Evolutionary conservation across 2,329 filamentous ascomycete genomes (phyloP).

Genomic region (Metarhizium guizhouense): DNA sequence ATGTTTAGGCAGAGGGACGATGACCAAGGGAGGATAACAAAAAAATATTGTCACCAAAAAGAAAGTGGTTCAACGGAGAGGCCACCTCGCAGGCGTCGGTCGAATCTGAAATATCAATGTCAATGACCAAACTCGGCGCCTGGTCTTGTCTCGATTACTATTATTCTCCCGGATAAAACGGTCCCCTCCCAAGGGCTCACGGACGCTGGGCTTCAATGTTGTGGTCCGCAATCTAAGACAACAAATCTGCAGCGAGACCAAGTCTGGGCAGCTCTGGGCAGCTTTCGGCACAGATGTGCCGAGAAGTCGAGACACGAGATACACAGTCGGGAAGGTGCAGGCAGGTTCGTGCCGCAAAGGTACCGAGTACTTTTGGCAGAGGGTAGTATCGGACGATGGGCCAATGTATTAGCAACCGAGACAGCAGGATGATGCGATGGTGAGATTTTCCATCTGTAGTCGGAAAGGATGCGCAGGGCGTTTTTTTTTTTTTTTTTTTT

Average conservation of each 20-base stretch:
- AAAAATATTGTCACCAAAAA: background rate
- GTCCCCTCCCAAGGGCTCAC: background rate
- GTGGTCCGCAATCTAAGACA: conserved; percentile 5
- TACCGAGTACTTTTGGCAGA: background rate
- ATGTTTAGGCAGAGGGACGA: background rate
- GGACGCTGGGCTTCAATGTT: background rate
- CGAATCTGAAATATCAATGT: background rate
- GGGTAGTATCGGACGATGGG: too few species aligned
- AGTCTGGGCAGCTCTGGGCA: background rate
- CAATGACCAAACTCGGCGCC: background rate
- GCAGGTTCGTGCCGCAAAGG: background rate
- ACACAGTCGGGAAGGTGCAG: conserved; percentile 8
- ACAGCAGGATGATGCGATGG: background rate
- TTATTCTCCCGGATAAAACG: background rate
- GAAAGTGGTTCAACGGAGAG: background rate
- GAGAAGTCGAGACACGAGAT: conserved; percentile 6
- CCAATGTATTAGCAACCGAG: background rate
- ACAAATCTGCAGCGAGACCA: conserved; percentile 5
- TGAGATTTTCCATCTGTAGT: background rate
- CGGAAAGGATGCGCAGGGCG: background rate
- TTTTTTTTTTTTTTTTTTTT: background rate
- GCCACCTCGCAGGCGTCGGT: background rate
- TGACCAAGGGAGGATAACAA: background rate
- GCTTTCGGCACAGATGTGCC: conserved; percentile 7
- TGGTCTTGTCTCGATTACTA: background rate